phyloP scores from a whole-genome alignment of 306 rosid species.

The Carpinus fangiana region DNA sequence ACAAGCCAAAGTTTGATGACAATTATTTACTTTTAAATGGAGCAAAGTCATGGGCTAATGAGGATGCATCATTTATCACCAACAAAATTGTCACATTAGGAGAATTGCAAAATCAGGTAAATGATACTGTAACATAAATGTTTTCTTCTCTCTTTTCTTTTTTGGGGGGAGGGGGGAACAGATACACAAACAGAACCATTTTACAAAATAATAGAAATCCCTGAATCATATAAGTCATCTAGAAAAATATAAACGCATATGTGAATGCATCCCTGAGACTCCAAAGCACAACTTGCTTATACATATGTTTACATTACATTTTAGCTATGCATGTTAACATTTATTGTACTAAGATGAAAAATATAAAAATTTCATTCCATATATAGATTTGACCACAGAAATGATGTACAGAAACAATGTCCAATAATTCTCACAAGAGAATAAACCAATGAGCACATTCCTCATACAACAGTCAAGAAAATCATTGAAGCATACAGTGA shows the following conservation, averaged over 20 bases:
- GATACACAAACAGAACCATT: no score
- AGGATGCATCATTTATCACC: not conserved
- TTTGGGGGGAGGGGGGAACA: no score
- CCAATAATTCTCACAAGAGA: not conserved
- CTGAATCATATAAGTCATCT: no score
- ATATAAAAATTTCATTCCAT: not conserved
- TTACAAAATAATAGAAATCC: no score
- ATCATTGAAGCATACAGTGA: slow-evolving; percentile 49
- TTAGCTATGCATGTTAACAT: not conserved
- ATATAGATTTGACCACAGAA: not conserved
- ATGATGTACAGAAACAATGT: not conserved
- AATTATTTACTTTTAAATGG: not conserved
- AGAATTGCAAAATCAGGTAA: not conserved
- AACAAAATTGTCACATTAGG: not conserved
- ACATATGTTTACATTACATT: not conserved
- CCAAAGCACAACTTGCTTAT: not conserved
- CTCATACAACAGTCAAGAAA: slow-evolving; percentile 1
- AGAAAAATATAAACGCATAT: no score
- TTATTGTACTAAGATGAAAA: not conserved
- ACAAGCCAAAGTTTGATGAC: slow-evolving; percentile 8
- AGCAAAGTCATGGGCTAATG: not conserved
- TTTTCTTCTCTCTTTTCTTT: no score
- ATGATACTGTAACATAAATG: not conserved
- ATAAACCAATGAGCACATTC: not conserved
- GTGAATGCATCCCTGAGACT: no score